phyloP scores from a whole-genome alignment of 1,284 basidiomycete genomes.

The Apiotrichum laibachii region DNA sequence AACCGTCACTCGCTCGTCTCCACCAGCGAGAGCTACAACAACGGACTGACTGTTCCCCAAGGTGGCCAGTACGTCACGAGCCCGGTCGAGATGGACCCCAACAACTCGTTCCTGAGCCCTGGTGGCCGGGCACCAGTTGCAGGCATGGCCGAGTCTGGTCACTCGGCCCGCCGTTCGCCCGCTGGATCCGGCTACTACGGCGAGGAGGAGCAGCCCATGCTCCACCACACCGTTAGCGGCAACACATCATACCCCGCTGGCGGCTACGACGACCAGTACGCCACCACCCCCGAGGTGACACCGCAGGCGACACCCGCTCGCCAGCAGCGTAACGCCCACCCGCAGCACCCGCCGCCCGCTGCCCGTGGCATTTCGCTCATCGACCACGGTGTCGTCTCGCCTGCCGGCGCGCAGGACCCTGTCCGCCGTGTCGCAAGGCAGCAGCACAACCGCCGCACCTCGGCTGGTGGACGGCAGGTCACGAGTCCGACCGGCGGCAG shows the following conservation, averaged over 20 bases:
- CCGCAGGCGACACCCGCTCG: conserved; percentile 29
- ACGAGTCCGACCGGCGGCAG: conserved; percentile 12
- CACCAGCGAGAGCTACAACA: conserved; percentile 64
- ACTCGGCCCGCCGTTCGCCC: conserved; percentile 13
- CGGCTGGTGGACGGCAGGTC: conserved; percentile 22
- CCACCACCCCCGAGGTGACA: neutral
- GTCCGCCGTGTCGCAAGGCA: conserved; percentile 41
- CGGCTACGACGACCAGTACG: conserved; percentile 23
- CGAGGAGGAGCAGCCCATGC: conserved; percentile 60
- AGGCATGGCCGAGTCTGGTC: conserved; percentile 42
- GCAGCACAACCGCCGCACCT: conserved; percentile 28
- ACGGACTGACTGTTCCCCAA: conserved; percentile 24
- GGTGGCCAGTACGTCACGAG: conserved; percentile 61
- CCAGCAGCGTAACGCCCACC: conserved; percentile 17
- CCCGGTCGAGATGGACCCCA: conserved; percentile 60
- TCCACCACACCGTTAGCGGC: conserved; percentile 23
- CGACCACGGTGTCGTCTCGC: conserved; percentile 68
- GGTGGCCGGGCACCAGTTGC: conserved; percentile 39
- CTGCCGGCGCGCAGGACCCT: conserved; percentile 61
- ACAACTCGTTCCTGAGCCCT: conserved; percentile 29
- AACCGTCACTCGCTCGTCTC: conserved; percentile 73
- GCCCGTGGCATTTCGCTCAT: conserved; percentile 67
- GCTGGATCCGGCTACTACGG: conserved; percentile 14
- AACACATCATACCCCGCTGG: conserved; percentile 29
- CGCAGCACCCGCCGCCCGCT: conserved; percentile 25